Base-by-base conservation (phyloP, 257 asterid species). In the Nicotiana sylvestris region DNA sequence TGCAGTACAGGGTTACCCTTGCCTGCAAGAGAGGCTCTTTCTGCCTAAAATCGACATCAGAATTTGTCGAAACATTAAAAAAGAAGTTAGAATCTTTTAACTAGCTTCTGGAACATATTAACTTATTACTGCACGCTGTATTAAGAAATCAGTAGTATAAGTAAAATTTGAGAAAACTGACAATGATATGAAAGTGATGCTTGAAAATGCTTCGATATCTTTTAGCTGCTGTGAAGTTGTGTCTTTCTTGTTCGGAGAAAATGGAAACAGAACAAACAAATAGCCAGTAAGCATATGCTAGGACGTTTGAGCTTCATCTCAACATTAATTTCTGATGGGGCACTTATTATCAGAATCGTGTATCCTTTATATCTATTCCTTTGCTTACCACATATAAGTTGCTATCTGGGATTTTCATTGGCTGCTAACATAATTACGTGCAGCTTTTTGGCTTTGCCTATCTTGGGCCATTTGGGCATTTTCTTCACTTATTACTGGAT, bases 401-500 rank as follows among this genome's bases (percentile, higher is more conserved):
- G 18, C 5, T 46, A 72, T 72, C 79, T 72, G 79, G 61, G 61
- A 46, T 6, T 46, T 5, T 46, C 3, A 74, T 25, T 46, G n/a
- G 1, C 3, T 3, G 57, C 57, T 70, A 12, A 70, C 78, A 21
- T 43, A 21, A 5, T 25, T 72, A 1, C 7, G 25, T 87, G 84
- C 93, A 94, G 99, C 81, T 96, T 81, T 91, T 94, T 82, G 98
- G 99, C 18, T 91, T 93, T 83, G 97, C 95, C 62, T 94, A 96
- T 87, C 91, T 96, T 43, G 98, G 99, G 77, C 99, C 99, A 55
- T 76, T 92, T 55, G 98, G 99, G 78, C 99, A 96, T 87, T 96
- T 76, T 86, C 91, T 89, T 83, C 97, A 96, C 90, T 86, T 91
- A 62, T 32, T 94, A 62, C 88, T 96, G 76, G 99, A 96, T 84